phyloP scores from a whole-genome alignment of 306 rosid genomes.

The Vigna nakashimae region DNA sequence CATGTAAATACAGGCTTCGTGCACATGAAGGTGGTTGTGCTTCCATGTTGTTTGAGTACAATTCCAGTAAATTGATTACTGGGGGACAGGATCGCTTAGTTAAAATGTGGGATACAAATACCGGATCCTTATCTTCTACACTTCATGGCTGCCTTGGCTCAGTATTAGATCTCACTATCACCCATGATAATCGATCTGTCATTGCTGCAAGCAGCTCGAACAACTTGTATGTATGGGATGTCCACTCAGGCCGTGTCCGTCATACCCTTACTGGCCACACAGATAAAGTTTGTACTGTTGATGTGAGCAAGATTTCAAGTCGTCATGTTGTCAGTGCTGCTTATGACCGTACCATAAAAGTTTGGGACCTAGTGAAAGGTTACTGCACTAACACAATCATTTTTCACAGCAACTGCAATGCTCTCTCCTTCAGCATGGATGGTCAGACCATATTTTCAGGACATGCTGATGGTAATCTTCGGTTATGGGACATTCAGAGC shows the following conservation, averaged over 20 bases:
- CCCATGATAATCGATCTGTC: conserved; percentile 86
- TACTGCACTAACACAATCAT: conserved; percentile 91
- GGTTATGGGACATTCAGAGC: conserved; percentile 86
- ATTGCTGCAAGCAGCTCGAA: conserved; percentile 99
- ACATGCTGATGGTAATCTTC: conserved; percentile 93
- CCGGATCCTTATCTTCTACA: conserved; percentile 67
- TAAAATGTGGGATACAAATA: conserved; percentile 90
- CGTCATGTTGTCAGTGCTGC: conserved; percentile 93
- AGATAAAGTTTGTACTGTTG: conserved; percentile 97
- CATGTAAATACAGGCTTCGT: conserved; percentile 67
- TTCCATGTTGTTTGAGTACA: conserved; percentile 75
- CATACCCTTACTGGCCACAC: conserved; percentile 92
- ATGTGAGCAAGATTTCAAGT: conserved; percentile 85
- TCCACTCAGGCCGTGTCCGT: conserved; percentile 80
- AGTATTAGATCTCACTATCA: conserved; percentile 82
- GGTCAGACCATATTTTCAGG: conserved; percentile 93
- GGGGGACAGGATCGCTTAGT: conserved; percentile 94
- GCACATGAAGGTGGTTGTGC: conserved; percentile 99
- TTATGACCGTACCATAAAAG: conserved; percentile 92
- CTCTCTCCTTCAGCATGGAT: conserved; percentile 86
- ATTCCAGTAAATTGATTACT: conserved; percentile 78
- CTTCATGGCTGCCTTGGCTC: conserved; percentile 94
- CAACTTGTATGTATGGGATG: conserved; percentile 89
- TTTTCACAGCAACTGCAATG: conserved; percentile 84
- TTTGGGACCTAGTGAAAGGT: conserved; percentile 96